phyloP scores from a whole-genome alignment of 306 rosid species.

The Cucurbita pepo region DNA sequence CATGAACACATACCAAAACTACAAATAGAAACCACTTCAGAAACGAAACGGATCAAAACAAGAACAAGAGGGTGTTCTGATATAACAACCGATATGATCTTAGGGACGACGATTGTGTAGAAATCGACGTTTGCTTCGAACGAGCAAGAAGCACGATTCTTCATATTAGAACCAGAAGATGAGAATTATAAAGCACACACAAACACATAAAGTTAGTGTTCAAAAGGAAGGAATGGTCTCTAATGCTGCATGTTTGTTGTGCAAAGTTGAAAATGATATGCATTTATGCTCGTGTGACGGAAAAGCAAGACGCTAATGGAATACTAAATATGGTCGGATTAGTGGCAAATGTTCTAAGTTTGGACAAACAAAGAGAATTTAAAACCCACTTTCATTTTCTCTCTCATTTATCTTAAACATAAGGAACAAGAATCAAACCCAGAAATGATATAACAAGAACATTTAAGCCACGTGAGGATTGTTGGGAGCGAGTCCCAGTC shows the following conservation, averaged over 20 bases:
- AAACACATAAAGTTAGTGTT: not conserved
- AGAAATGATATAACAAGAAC: conserved; percentile 20
- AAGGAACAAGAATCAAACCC: conserved; percentile 34
- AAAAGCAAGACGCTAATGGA: not conserved
- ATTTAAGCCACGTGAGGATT: too few species aligned
- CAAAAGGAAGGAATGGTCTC: conserved; percentile 15
- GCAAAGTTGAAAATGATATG: conserved; percentile 27
- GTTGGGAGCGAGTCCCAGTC: too few species aligned
- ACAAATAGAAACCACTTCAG: not conserved
- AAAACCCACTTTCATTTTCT: conserved; percentile 31
- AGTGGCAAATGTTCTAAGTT: conserved; percentile 20
- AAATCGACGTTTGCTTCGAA: conserved; percentile 17
- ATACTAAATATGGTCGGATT: conserved; percentile 4
- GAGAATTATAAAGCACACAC: not conserved
- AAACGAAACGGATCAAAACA: not conserved
- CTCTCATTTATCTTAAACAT: conserved; percentile 13
- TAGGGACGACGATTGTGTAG: not conserved
- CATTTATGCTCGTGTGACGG: conserved; percentile 38
- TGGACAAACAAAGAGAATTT: conserved; percentile 30
- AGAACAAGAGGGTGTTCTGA: not conserved
- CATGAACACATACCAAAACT: not conserved
- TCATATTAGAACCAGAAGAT: conserved; percentile 5
- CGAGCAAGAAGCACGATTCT: conserved; percentile 38
- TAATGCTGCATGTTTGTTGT: conserved; percentile 11
- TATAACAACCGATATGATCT: not conserved